These are phyloP conservation scores for Chaetomium fimeti DNA, from an alignment of 495 filamentous ascomycete species.

Conservation along the genomic window DNA sequence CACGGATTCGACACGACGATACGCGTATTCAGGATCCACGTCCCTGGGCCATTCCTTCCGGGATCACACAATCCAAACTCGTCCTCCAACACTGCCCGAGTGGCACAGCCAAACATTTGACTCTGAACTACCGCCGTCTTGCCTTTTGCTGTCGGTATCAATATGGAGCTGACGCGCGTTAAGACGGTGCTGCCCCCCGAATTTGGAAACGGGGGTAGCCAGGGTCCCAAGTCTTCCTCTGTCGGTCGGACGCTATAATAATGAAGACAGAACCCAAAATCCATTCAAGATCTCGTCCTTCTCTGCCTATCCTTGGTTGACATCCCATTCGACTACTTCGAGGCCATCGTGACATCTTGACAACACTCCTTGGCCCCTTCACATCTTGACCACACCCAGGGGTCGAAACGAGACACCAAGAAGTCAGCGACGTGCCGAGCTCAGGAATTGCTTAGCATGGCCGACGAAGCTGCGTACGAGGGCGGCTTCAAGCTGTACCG, in stretches of 20 bases:
- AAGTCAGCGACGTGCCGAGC: background rate
- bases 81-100: no score
- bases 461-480: background rate
- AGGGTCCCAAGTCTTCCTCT: no score
- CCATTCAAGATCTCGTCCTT: background rate
- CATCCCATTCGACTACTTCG: no score
- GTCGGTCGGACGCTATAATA: no score
- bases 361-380: background rate
- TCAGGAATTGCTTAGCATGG: background rate
- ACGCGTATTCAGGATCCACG: background rate
- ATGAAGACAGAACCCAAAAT: no score
- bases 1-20: background rate
- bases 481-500: conserved; percentile 36
- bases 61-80: no score
- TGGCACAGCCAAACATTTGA: background rate
- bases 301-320: background rate
- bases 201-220: no score
- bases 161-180: background rate
- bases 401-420: background rate
- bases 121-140: background rate
- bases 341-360: no score
- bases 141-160: background rate
- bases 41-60: background rate
- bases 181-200: background rate
- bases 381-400: no score